Percentiles rank a stretch among this genome's conserved stretches.
Evolutionary conservation across 2,329 filamentous ascomycete genomes (phyloP).

Genomic region (Aureobasidium leucospermi): DNA sequence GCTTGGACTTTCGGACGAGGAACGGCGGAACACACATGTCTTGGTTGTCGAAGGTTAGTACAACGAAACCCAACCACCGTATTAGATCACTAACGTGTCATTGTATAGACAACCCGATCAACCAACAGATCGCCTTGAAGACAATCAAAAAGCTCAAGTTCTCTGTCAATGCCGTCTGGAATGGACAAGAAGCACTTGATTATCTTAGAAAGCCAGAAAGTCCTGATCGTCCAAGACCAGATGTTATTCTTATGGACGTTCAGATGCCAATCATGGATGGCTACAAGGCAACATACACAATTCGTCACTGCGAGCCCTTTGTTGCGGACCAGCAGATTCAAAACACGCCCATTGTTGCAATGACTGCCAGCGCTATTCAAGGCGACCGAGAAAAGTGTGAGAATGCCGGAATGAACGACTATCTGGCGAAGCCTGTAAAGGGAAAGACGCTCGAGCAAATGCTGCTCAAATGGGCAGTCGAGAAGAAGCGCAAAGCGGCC

Average conservation of each 20-base stretch:
- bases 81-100: not conserved
- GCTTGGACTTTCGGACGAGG: slow-evolving; percentile 44
- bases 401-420: slow-evolving; percentile 67
- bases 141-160: slow-evolving; percentile 70
- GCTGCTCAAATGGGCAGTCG: slow-evolving; percentile 60
- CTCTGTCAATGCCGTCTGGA: slow-evolving; percentile 63
- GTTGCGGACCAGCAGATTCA: slow-evolving; percentile 46
- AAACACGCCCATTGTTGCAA: slow-evolving; percentile 68
- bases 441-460: slow-evolving; percentile 61
- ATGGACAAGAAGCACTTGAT: slow-evolving; percentile 70
- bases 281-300: slow-evolving; percentile 66
- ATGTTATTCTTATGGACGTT: slow-evolving; percentile 56
- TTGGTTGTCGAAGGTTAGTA: slow-evolving; percentile 76
- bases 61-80: not conserved
- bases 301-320: slow-evolving; percentile 62
- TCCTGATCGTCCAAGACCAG: slow-evolving; percentile 47
- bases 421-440: slow-evolving; percentile 66
- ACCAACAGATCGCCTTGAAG: slow-evolving; percentile 69
- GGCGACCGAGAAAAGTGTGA: slow-evolving; percentile 69
- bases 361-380: slow-evolving; percentile 73
- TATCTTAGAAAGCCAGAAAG: slow-evolving; percentile 54
- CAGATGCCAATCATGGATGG: slow-evolving; percentile 61
- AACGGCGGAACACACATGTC: slow-evolving; percentile 59
- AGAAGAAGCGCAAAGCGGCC: slow-evolving; percentile 31
- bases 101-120: slow-evolving; percentile 42